phyloP scores from a whole-genome alignment of 441 rosid species.

The Aquilaria agallochum region DNA sequence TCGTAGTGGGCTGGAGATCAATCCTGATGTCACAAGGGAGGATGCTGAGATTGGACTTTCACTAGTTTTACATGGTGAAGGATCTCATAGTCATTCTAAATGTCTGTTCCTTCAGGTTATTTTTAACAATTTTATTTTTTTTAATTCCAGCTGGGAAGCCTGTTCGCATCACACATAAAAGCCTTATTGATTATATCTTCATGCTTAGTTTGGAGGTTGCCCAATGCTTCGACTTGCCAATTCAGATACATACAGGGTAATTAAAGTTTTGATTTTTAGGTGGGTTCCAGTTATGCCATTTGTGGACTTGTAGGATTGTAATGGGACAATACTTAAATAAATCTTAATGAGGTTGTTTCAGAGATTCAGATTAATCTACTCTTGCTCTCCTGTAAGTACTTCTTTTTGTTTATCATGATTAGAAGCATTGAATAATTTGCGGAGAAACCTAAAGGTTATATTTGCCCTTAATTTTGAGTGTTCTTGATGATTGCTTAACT shows the following conservation, averaged over 20 bases:
- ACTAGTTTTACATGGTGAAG: slow-evolving; percentile 53
- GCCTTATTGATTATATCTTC: slow-evolving; percentile 76
- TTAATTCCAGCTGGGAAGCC: slow-evolving; percentile 69
- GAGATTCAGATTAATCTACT: no score
- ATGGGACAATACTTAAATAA: no score
- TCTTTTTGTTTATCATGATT: no score
- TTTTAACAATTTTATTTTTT: slow-evolving; percentile 17
- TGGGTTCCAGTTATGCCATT: slow-evolving; percentile 2
- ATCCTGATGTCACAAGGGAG: slow-evolving; percentile 45
- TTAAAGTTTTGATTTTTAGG: slow-evolving; percentile 14
- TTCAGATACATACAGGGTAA: slow-evolving; percentile 99
- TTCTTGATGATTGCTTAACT: no score
- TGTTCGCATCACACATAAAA: slow-evolving; percentile 57
- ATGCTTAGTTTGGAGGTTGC: slow-evolving; percentile 64
- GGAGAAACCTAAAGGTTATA: no score
- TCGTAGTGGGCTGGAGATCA: slow-evolving; percentile 82
- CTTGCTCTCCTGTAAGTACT: no score
- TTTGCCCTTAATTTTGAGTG: no score
- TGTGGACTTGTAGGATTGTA: no score
- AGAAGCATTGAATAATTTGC: no score
- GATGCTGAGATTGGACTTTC: slow-evolving; percentile 82
- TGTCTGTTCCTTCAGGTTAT: background rate
- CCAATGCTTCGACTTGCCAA: slow-evolving; percentile 56
- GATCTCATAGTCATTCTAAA: slow-evolving; percentile 8
- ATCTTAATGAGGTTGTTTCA: no score